Conservation (phyloP, 2,329 filamentous ascomycete genomes). For the Sordariomycetes sp. region DNA sequence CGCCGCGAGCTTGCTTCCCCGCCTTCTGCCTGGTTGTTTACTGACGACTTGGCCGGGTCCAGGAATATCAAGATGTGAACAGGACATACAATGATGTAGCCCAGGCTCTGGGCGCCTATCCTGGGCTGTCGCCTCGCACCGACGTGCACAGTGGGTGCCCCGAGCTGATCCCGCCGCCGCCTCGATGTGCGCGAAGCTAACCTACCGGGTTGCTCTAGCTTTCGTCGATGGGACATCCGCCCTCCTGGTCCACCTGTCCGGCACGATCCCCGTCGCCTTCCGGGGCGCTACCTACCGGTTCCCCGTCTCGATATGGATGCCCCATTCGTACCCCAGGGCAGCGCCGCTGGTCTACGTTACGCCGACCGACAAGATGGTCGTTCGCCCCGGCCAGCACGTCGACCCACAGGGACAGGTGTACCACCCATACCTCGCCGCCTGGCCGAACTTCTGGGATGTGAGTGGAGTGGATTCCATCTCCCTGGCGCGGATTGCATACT, state of each 20-base stretch:
- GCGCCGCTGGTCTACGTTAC: conserved; percentile 82
- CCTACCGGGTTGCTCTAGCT: conserved; percentile 39
- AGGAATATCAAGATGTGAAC: conserved; percentile 93
- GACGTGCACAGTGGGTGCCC: conserved; percentile 78
- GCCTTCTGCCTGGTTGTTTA: neutral
- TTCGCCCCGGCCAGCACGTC: conserved; percentile 89
- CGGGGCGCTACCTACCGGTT: conserved; percentile 84
- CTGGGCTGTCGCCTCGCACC: conserved; percentile 73
- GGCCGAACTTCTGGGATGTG: conserved; percentile 85
- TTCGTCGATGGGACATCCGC: conserved; percentile 82
- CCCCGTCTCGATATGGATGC: conserved; percentile 86
- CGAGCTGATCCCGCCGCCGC: neutral
- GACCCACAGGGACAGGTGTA: conserved; percentile 89
- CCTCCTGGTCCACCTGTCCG: conserved; percentile 74
- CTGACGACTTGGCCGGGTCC: neutral
- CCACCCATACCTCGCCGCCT: conserved; percentile 88
- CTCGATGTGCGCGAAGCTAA: neutral
- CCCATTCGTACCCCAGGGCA: conserved; percentile 79
- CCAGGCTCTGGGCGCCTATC: conserved; percentile 67
- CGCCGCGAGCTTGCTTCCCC: neutral
- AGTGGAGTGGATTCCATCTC: conserved; percentile 23
- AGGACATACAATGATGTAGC: conserved; percentile 88
- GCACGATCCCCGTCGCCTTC: conserved; percentile 86
- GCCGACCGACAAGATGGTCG: conserved; percentile 77
- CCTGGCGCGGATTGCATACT: conserved; percentile 6